phyloP scores from a whole-genome alignment of 306 rosid species.

The Fagus crenata region DNA sequence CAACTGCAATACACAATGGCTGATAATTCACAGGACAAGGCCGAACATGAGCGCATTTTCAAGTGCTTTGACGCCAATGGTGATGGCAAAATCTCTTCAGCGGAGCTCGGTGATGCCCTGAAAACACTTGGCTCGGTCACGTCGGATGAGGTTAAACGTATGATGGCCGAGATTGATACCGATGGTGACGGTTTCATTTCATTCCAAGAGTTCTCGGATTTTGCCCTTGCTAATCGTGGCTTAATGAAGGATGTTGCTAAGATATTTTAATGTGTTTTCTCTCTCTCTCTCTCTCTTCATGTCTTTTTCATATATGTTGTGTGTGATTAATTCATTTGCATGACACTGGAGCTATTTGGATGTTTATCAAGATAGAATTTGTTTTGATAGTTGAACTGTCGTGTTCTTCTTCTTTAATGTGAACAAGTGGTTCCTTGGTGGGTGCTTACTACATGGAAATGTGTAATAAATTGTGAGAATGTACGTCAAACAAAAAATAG shows the following conservation, averaged over 20 bases:
- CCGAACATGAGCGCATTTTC: slow-evolving; percentile 63
- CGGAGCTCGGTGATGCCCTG: slow-evolving; percentile 72
- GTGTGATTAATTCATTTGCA: slow-evolving; percentile 20
- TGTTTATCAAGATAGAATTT: slow-evolving; percentile 4
- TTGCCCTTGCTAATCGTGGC: slow-evolving; percentile 64
- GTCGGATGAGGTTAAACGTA: slow-evolving; percentile 47
- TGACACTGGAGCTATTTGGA: slow-evolving; percentile 25
- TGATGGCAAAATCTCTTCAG: slow-evolving; percentile 65
- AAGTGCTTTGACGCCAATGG: slow-evolving; percentile 62
- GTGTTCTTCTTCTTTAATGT: too few relatives aligned
- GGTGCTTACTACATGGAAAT: neutral
- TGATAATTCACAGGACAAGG: slow-evolving; percentile 44
- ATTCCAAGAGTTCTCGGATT: slow-evolving; percentile 48
- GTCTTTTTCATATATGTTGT: slow-evolving; percentile 11
- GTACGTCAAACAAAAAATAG: neutral
- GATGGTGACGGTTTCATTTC: slow-evolving; percentile 80
- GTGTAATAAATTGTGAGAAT: neutral
- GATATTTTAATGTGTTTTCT: slow-evolving; percentile 41
- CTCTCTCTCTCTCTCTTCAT: neutral
- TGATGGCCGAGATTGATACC: slow-evolving; percentile 77
- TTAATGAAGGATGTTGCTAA: slow-evolving; percentile 68
- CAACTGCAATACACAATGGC: slow-evolving; percentile 19
- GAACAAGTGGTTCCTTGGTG: neutral
- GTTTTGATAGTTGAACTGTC: slow-evolving; percentile 1
- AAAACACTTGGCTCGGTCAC: slow-evolving; percentile 62